Conservation (phyloP, 2,329 filamentous ascomycete species). For the Aciculosporium take region DNA sequence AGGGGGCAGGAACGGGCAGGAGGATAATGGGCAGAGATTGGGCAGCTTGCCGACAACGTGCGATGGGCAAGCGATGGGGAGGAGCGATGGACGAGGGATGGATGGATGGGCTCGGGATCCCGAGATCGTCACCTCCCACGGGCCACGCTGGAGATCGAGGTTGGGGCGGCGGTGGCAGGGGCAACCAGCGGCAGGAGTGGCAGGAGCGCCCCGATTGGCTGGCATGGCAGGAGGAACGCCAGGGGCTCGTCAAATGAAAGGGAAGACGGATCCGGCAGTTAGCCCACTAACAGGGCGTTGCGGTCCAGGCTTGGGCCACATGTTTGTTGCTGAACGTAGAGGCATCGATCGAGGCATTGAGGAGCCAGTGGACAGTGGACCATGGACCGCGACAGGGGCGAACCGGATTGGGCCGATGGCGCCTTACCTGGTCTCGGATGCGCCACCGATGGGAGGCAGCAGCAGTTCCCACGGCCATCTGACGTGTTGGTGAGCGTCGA, state of each 20-base stretch:
- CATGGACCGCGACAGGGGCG: background rate
- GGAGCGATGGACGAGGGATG: too few relatives aligned
- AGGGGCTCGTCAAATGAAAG: too few relatives aligned
- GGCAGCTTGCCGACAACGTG: background rate
- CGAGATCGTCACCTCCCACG: constrained; percentile 6
- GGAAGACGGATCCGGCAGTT: background rate
- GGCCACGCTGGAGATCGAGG: constrained; percentile 5
- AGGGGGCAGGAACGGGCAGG: background rate
- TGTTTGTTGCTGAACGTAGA: too few relatives aligned
- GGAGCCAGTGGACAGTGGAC: background rate
- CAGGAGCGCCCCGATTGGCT: too few relatives aligned
- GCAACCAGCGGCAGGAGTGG: background rate
- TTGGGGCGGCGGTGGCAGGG: background rate
- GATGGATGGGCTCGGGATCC: background rate
- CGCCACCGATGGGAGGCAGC: constrained; percentile 3
- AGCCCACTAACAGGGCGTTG: background rate
- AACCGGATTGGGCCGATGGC: constrained; percentile 7
- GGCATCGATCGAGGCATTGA: background rate
- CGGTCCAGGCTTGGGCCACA: background rate
- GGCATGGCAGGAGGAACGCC: too few relatives aligned
- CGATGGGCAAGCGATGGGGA: too few relatives aligned
- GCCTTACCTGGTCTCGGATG: constrained; percentile 1
- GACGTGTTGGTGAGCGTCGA: constrained; percentile 8
- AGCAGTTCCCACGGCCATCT: constrained; percentile 1
- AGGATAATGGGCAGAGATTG: background rate